These are phyloP conservation scores for Aurantiochytrium sp. DNA, from an alignment of 108 stramenopile species.

Conservation along the genomic window DNA sequence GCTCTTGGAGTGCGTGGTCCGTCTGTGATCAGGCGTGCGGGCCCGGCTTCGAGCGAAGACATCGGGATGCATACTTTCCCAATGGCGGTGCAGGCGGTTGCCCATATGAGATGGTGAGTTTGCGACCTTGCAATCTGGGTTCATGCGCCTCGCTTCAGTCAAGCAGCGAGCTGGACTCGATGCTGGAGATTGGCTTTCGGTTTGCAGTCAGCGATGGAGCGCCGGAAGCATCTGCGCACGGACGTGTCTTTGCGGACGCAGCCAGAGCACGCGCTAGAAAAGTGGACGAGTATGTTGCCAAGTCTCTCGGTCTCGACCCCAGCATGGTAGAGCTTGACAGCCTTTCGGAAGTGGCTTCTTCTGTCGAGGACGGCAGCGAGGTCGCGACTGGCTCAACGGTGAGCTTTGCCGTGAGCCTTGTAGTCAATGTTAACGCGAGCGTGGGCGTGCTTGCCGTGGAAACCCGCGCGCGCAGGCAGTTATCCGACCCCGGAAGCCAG, in stretches of 20 bases:
- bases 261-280: not conserved
- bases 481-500: not conserved
- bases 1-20: not conserved
- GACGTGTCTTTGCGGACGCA: not conserved
- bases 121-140: not conserved
- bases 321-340: not conserved
- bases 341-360: not conserved
- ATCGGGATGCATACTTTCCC: not conserved
- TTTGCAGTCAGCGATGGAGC: not conserved
- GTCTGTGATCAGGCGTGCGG: not conserved
- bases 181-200: not conserved
- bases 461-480: not conserved
- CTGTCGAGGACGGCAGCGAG: no score
- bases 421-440: not conserved
- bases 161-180: not conserved
- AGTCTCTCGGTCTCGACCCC: not conserved
- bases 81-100: not conserved
- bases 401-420: not conserved
- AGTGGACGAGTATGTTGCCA: not conserved
- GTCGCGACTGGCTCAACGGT: not conserved
- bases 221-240: not conserved
- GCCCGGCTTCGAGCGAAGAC: not conserved
- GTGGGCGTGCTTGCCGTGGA: not conserved
- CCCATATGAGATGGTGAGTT: not conserved
- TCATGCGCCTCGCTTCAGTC: not conserved